Conservation (phyloP, 2,329 filamentous ascomycete species). For the Sarocladiaceae sp. region DNA sequence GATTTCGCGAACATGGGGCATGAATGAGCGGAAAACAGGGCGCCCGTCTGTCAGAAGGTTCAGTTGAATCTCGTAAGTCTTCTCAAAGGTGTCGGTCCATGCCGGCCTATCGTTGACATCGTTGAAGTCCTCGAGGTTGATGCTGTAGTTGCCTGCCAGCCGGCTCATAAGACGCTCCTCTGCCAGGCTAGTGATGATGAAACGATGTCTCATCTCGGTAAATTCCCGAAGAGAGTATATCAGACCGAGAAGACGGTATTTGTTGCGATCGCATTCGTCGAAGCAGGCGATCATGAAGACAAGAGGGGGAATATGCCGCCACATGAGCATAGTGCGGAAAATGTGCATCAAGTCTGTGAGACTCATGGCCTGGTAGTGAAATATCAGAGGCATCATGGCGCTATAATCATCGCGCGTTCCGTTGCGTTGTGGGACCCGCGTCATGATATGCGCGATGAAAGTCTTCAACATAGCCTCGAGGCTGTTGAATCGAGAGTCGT, state of each 20-base stretch:
- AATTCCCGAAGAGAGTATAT: neutral
- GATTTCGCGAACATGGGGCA: neutral
- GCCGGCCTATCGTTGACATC: neutral
- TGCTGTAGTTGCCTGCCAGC: neutral
- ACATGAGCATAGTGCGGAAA: neutral
- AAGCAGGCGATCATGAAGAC: conserved; percentile 4
- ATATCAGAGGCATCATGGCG: neutral
- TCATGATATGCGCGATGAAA: conserved; percentile 2
- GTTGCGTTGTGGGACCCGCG: neutral
- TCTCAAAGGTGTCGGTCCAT: neutral
- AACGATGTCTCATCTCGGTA: neutral
- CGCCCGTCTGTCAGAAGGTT: neutral
- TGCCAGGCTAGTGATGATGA: neutral
- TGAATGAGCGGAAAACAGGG: neutral
- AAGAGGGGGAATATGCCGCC: neutral
- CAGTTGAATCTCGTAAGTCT: neutral
- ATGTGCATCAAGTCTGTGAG: neutral
- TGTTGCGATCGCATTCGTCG: conserved; percentile 2
- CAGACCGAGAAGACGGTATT: neutral
- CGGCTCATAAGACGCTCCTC: neutral
- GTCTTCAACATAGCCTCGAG: neutral
- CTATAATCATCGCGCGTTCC: neutral
- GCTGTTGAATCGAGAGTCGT: neutral
- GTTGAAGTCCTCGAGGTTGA: conserved; percentile 2
- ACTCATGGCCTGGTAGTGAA: neutral